These are phyloP conservation scores for Fusarium burgessii DNA, from an alignment of 2,329 filamentous ascomycete genomes.

Conservation along the genomic window DNA sequence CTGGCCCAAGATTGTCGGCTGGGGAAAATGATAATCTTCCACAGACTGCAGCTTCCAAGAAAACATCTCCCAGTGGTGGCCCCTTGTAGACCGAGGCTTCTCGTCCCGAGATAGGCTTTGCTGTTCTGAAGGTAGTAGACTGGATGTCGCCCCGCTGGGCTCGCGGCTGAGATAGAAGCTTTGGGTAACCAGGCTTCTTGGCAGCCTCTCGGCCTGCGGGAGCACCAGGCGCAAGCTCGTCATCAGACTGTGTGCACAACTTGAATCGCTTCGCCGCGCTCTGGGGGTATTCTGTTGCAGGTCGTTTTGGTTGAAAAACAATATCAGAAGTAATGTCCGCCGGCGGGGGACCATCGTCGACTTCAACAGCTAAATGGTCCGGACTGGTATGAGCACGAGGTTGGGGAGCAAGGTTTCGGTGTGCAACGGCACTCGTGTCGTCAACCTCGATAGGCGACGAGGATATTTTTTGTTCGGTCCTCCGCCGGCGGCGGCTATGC, in stretches of 20 bases:
- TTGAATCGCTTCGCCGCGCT: constrained; percentile 27
- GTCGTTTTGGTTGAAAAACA: constrained; percentile 7
- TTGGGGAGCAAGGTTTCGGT: constrained; percentile 31
- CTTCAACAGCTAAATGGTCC: constrained; percentile 37
- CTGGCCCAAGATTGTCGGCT: background rate
- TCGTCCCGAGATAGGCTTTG: background rate
- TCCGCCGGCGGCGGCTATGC: constrained; percentile 19
- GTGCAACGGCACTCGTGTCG: constrained; percentile 22
- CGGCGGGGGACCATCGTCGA: constrained; percentile 30
- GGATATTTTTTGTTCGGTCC: background rate
- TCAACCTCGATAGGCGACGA: constrained; percentile 13
- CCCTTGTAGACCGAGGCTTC: background rate
- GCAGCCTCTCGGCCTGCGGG: background rate
- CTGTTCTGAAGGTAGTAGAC: constrained; percentile 34
- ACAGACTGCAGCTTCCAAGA: constrained; percentile 43
- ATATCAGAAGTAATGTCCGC: constrained; percentile 44
- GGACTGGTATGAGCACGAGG: constrained; percentile 32
- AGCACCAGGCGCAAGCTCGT: constrained; percentile 45
- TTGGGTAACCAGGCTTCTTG: constrained; percentile 33
- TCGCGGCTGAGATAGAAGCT: constrained; percentile 7
- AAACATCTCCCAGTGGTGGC: background rate
- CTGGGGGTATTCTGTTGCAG: constrained; percentile 12
- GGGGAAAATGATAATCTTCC: constrained; percentile 24
- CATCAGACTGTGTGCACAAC: constrained; percentile 40
- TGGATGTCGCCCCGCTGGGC: constrained; percentile 47